phyloP scores from a whole-genome alignment of 768 basidiomycete species.

The Trametes punicea region DNA sequence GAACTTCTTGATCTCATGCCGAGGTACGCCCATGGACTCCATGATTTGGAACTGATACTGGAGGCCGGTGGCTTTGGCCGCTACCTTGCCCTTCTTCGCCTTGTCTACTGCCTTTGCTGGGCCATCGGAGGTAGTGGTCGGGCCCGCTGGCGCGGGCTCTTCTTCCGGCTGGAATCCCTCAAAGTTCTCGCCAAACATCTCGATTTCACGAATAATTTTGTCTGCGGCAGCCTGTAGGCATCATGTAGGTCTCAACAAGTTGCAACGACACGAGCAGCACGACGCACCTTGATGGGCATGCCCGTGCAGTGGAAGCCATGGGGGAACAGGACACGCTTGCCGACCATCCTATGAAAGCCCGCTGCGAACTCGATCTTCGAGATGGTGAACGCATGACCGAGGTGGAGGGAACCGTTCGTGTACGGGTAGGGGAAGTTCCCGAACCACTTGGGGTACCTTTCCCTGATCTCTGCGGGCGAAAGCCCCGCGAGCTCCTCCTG shows the following conservation, averaged over 20 bases:
- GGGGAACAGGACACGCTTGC: conserved; percentile 94
- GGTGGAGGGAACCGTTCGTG: conserved; percentile 97
- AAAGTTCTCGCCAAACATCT: conserved; percentile 90
- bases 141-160: conserved; percentile 39
- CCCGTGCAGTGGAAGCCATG: conserved; percentile 97
- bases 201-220: conserved; percentile 96
- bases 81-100: conserved; percentile 93
- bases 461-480: conserved; percentile 59
- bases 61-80: conserved; percentile 88
- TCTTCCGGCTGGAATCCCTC: conserved; percentile 56
- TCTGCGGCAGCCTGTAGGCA: conserved; percentile 81
- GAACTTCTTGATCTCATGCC: conserved; percentile 90
- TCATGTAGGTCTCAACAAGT: neutral
- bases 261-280: neutral
- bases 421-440: conserved; percentile 96
- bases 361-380: conserved; percentile 97
- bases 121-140: conserved; percentile 39
- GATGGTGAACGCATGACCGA: conserved; percentile 97
- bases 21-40: conserved; percentile 88
- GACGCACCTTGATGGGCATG: conserved; percentile 95
- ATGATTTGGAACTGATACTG: conserved; percentile 99
- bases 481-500: conserved; percentile 61
- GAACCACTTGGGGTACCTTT: conserved; percentile 93
- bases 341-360: conserved; percentile 92
- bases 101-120: conserved; percentile 55